Base-by-base conservation (phyloP, 208 protist species). In the Trypanosomatidae sp. region DNA sequence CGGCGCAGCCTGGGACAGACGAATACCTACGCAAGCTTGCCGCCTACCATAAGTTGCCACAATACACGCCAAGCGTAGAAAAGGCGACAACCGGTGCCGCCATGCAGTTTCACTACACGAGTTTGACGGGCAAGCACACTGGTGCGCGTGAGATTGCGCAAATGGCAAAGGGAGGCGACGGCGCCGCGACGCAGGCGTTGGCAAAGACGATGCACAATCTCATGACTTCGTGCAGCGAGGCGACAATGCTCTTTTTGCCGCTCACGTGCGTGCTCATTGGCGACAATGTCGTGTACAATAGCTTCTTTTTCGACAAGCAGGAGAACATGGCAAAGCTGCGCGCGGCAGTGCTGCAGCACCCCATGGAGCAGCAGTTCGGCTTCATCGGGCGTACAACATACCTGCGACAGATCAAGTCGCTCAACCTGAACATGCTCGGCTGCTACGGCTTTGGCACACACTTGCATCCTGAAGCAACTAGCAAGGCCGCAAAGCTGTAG, bases 381-480 rank as follows among this genome's bases (percentile, higher is more conserved):
- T 79, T 78, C 18, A 53, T 79, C 26, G 61, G 66, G 21, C 71
- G 68, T 27, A 61, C 68, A 22, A 76, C 71, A 15, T 69, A 79
- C 16, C 40, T 87, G 48, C 71, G 77, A 2, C 77, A 87, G 63
- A 60, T 63, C 30, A 69, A 66, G 33, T 43, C 50, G n/a, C 48
- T 78, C 1, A 87, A 87, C 45, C 41, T 87, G 50, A 87, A 87
- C 51, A 26, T 87, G 1, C 42, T 87, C 10, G 77, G 77, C 30
- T 81, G 77, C 57, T 72, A 69, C 35, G 66, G 57, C 27, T 76
- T 67, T 33, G 76, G 59, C 13, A 46, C 37, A 6, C 48, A 62
- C 22, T 18, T 66, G 19, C n/a, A n/a, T n/a, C n/a, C n/a, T n/a
- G n/a, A n/a, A n/a, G n/a, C n/a, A n/a, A n/a, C n/a, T n/a, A n/a